Conservation (phyloP, 2,329 filamentous ascomycete genomes). For the Alternaria postmessia region DNA sequence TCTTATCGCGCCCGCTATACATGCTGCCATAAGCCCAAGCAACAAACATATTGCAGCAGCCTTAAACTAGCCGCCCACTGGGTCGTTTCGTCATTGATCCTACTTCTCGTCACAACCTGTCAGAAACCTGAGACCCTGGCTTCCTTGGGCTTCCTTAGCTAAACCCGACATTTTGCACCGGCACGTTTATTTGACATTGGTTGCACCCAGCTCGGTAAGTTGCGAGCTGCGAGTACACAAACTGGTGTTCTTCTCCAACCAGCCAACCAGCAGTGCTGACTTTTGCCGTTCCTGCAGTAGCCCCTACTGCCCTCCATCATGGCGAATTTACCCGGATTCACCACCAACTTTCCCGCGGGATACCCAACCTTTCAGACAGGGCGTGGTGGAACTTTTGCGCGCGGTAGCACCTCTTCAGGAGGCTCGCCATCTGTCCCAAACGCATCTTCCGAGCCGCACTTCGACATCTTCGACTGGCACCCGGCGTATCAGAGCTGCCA, state of each 20-base stretch:
- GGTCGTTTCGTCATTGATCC: constrained; percentile 30
- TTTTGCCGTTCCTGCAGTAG: constrained; percentile 41
- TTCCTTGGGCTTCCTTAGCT: constrained; percentile 3
- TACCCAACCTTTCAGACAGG: constrained; percentile 40
- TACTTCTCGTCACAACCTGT: constrained; percentile 17
- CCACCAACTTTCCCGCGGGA: constrained; percentile 43
- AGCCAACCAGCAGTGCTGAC: constrained; percentile 30
- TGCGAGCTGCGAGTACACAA: constrained; percentile 22
- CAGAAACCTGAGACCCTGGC: constrained; percentile 25
- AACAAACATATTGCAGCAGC: constrained; percentile 25
- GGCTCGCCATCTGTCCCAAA: constrained; percentile 35
- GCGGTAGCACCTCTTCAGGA: constrained; percentile 34
- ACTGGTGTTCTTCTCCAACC: constrained; percentile 25
- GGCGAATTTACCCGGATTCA: constrained; percentile 41
- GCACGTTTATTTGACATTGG: constrained; percentile 13
- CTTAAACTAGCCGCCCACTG: constrained; percentile 13
- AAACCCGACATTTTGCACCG: constrained; percentile 10
- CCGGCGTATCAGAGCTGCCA: constrained; percentile 89
- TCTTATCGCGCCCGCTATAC: constrained; percentile 24
- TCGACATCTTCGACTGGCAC: constrained; percentile 93
- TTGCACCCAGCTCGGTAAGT: constrained; percentile 32
- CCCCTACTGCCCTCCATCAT: constrained; percentile 25
- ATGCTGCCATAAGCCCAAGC: constrained; percentile 24
- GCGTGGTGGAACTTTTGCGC: constrained; percentile 38
- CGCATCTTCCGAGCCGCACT: constrained; percentile 49